These are phyloP conservation scores for Rhynchosporium agropyri DNA, from an alignment of 2,329 filamentous ascomycete genomes.

Conservation along the genomic window DNA sequence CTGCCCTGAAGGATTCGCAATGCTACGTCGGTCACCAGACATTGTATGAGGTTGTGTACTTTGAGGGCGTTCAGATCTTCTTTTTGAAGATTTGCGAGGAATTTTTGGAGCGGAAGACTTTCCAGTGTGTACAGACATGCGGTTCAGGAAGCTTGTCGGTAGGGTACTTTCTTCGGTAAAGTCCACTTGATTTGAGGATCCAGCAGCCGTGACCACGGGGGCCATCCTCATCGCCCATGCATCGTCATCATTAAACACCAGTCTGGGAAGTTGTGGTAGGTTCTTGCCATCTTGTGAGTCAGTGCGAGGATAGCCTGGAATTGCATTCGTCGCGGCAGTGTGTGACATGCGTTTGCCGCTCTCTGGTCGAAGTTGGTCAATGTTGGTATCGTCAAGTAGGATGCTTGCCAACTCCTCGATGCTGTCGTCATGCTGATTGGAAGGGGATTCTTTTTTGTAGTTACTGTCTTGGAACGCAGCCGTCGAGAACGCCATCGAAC, in stretches of 20 bases:
- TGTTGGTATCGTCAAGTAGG: constrained; percentile 33
- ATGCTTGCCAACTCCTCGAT: constrained; percentile 36
- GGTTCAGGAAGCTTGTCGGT: constrained; percentile 5
- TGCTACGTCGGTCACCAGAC: constrained; percentile 2
- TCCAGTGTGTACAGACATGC: constrained; percentile 18
- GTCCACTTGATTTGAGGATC: constrained; percentile 19
- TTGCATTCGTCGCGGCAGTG: constrained; percentile 18
- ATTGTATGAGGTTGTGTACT: constrained; percentile 12
- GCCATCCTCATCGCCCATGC: constrained; percentile 29
- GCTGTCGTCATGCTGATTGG: constrained; percentile 27
- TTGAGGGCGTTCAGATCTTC: constrained; percentile 24
- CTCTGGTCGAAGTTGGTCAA: constrained; percentile 25
- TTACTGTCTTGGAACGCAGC: constrained; percentile 13
- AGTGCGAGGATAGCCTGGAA: constrained; percentile 6
- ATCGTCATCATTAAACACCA: constrained; percentile 31
- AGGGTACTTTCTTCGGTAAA: constrained; percentile 15
- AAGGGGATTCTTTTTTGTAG: constrained; percentile 12
- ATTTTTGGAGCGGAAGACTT: constrained; percentile 31
- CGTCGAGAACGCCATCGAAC: constrained; percentile 12
- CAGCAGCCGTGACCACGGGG: constrained; percentile 25
- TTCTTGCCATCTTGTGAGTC: constrained; percentile 21
- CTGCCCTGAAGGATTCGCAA: neutral
- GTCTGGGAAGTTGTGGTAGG: constrained; percentile 26
- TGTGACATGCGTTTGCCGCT: constrained; percentile 28
- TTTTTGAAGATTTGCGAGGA: constrained; percentile 35